Evolutionary conservation across 75 land plant species (phyloP).

Genomic region (Cupressus sempervirens): DNA sequence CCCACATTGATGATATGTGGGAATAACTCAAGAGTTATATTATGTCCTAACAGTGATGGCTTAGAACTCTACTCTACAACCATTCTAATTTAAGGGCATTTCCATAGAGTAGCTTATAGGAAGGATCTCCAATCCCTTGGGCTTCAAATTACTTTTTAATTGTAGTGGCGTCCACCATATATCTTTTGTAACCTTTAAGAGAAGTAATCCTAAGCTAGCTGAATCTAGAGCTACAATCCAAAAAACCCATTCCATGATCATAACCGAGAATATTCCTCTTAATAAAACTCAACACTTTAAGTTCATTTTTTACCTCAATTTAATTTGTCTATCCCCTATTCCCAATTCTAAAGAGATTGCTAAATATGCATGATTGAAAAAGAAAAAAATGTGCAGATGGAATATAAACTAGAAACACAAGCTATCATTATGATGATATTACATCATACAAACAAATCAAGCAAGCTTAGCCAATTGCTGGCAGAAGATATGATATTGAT

Average conservation of each 20-base stretch:
- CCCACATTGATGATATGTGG: slow-evolving; percentile 15
- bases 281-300: too few species aligned
- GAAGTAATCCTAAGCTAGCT: not conserved
- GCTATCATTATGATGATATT: too few species aligned
- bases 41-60: not conserved
- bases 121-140: slow-evolving; percentile 3
- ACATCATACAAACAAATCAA: too few species aligned
- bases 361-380: too few species aligned
- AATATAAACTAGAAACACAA: too few species aligned
- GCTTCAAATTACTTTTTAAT: not conserved
- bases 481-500: too few species aligned
- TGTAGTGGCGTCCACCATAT: slow-evolving; percentile 7
- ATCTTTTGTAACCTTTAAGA: not conserved
- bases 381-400: too few species aligned
- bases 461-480: too few species aligned
- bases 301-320: too few species aligned
- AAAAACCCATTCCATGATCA: not conserved
- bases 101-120: not conserved
- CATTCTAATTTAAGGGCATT: not conserved
- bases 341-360: too few species aligned
- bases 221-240: not conserved
- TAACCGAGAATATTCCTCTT: not conserved
- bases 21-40: slow-evolving; percentile 30
- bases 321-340: too few species aligned
- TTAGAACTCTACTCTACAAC: too few species aligned